phyloP scores from a whole-genome alignment of 1,284 basidiomycete genomes.

The Cutaneotrichosporon arboriforme region DNA sequence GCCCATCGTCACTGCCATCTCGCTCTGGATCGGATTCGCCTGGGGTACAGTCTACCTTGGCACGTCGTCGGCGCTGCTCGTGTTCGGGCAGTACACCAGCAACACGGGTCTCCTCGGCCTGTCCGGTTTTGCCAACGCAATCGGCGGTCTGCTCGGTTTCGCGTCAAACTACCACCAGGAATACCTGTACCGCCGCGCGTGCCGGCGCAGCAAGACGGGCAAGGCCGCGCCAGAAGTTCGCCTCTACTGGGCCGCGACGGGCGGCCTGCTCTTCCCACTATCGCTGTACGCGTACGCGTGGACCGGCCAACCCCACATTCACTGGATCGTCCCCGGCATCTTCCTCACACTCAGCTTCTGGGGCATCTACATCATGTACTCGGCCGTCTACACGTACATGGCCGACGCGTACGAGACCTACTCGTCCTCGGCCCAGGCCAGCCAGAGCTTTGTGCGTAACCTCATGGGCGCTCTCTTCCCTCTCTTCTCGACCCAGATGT shows the following conservation, averaged over 20 bases:
- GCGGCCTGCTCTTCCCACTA: constrained; percentile 45
- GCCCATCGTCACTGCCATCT: constrained; percentile 50
- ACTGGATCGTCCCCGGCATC: constrained; percentile 38
- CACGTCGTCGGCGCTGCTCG: constrained; percentile 31
- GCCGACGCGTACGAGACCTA: constrained; percentile 46
- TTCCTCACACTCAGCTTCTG: constrained; percentile 29
- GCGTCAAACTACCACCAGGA: constrained; percentile 56
- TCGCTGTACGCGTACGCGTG: constrained; percentile 38
- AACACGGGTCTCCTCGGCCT: constrained; percentile 31
- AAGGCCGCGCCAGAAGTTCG: constrained; percentile 50
- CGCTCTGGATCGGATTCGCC: constrained; percentile 49
- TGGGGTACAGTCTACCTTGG: constrained; percentile 44
- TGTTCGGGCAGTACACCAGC: constrained; percentile 40
- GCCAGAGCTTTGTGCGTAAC: constrained; percentile 45
- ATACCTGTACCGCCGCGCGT: constrained; percentile 30
- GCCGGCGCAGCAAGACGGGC: constrained; percentile 30
- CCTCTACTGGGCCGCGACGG: constrained; percentile 47
- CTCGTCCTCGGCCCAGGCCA: constrained; percentile 46
- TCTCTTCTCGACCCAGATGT: constrained; percentile 41
- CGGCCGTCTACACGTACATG: constrained; percentile 39
- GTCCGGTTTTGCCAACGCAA: constrained; percentile 26
- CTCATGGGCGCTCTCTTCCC: constrained; percentile 37
- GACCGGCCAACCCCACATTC: constrained; percentile 33
- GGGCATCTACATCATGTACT: constrained; percentile 41
- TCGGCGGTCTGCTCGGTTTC: constrained; percentile 67